Base-by-base conservation (phyloP, 208 protist species). In the Leishmania arabica region DNA sequence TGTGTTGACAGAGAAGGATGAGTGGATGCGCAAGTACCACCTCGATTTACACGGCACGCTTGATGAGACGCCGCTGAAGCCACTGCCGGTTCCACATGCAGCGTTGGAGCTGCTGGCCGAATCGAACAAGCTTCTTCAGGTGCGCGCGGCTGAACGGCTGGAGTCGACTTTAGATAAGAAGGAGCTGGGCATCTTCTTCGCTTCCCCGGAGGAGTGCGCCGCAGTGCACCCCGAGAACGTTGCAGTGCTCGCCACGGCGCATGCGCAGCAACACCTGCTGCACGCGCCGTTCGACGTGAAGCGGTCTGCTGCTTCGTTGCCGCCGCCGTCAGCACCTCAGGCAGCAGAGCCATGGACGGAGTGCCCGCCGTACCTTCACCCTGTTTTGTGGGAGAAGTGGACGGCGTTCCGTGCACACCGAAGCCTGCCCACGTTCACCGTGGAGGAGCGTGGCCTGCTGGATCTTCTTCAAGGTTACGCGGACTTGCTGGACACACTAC, bases 391-490 rank as follows among this genome's bases (percentile, higher is more conserved):
- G 93, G 71, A 74, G n/a, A 92, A 90, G 80, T 96, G 93, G 93
- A 51, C 83, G 11, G 82, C 84, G 42, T 96, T 90, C 78, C 89
- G 93, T 42, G 69, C 21, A 66, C 27, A 40, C 42, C 75, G 81
- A 31, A 11, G 72, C 17, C 40, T 80, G 54, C 87, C 87, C 6
- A 58, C 70, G 65, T 87, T 97, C 79, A 95, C 90, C 37, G 74
- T 56, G 6, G 92, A 95, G 84, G 91, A 97, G 83, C 88, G 91
- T 34, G 92, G 94, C 19, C 56, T 95, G 65, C 77, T 95, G 3
- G 92, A 97, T 81, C 77, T 95, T 11, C 84, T 94, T 42, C 86
- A 93, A 85, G 91, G 89, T 64, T 97, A 97, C 88, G 77, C 92
- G 7, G 94, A 97, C 75, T 80, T 96, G 0, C 85, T 96, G 47